Percentiles rank a stretch among this genome's conserved stretches.
Conservation (phyloP, 768 basidiomycete species). For the Dendrothele bispora region DNA sequence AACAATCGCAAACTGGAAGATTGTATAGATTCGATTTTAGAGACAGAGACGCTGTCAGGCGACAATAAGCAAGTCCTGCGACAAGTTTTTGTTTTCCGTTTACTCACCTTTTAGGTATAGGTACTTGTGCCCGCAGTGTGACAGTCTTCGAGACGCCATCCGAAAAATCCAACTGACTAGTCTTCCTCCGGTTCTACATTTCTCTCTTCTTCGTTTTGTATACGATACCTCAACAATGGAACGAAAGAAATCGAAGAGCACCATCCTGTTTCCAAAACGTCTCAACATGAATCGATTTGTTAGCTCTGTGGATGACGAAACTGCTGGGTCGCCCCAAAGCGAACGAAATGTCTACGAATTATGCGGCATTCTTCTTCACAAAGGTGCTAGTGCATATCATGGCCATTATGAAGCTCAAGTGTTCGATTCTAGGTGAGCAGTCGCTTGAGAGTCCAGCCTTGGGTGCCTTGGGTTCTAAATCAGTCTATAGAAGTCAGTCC, state of each 20-base stretch:
- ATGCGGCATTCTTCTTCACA: constrained; percentile 83
- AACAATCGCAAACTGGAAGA: constrained; percentile 74
- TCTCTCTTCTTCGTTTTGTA: constrained; percentile 91
- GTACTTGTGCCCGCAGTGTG: constrained; percentile 80
- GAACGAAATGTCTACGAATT: constrained; percentile 67
- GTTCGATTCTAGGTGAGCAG: constrained; percentile 62
- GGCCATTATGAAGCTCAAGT: constrained; percentile 90
- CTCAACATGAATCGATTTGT: constrained; percentile 77
- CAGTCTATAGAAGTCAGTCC: constrained; percentile 49
- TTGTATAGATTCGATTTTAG: constrained; percentile 61
- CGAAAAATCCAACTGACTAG: constrained; percentile 69
- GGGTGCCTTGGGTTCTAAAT: not conserved
- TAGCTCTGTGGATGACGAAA: constrained; percentile 22
- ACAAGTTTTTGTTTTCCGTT: not conserved
- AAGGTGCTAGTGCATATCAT: constrained; percentile 89
- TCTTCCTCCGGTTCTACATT: constrained; percentile 87
- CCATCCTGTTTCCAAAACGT: constrained; percentile 70
- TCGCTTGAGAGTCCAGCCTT: not conserved
- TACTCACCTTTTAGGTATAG: constrained; percentile 35
- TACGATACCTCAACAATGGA: constrained; percentile 78
- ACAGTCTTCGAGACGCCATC: constrained; percentile 72
- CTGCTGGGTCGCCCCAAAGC: constrained; percentile 5
- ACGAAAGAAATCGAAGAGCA: constrained; percentile 85
- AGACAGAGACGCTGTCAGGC: constrained; percentile 71
- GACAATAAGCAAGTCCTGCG: constrained; percentile 71